Evolutionary conservation across 371 early-diverging fungal genomes (phyloP).

Genomic region (Syncephalastrum monosporum): DNA sequence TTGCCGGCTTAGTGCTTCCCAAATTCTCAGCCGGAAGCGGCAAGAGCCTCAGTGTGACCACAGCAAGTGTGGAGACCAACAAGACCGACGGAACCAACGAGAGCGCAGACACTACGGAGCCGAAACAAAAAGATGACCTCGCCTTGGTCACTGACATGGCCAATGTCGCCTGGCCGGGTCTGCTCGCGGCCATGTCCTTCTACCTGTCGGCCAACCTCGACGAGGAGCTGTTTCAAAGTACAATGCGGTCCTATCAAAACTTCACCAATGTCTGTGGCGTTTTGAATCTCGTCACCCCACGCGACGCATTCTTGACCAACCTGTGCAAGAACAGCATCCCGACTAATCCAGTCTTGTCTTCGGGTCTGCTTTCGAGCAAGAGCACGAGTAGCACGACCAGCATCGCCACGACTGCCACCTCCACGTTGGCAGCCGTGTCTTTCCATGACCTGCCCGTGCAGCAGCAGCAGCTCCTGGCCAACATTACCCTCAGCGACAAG

Average conservation of each 20-base stretch:
- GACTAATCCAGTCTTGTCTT: conserved; percentile 46
- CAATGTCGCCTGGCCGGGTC: conserved; percentile 78
- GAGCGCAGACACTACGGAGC: conserved; percentile 2
- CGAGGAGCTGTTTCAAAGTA: conserved; percentile 77
- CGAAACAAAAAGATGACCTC: conserved; percentile 55
- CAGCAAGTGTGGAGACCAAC: background rate
- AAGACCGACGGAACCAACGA: background rate
- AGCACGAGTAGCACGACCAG: conserved; percentile 26
- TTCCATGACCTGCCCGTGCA: conserved; percentile 40
- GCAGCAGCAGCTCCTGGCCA: conserved; percentile 41
- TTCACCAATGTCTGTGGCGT: conserved; percentile 87
- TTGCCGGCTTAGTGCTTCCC: conserved; percentile 69
- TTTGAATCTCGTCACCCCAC: conserved; percentile 70
- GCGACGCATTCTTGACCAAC: conserved; percentile 84
- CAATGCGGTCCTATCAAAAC: conserved; percentile 72
- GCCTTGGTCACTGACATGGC: conserved; percentile 78
- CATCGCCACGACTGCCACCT: conserved; percentile 17
- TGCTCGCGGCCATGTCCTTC: conserved; percentile 80
- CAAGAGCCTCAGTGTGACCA: conserved; percentile 8
- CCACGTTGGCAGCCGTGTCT: conserved; percentile 15
- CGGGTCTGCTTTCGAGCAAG: conserved; percentile 27
- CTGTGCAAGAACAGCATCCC: conserved; percentile 82
- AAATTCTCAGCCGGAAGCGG: conserved; percentile 46
- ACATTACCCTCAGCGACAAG: conserved; percentile 66
- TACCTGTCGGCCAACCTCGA: conserved; percentile 78